phyloP scores from a whole-genome alignment of 768 basidiomycete genomes.

The Chlorophyllum brunneum region DNA sequence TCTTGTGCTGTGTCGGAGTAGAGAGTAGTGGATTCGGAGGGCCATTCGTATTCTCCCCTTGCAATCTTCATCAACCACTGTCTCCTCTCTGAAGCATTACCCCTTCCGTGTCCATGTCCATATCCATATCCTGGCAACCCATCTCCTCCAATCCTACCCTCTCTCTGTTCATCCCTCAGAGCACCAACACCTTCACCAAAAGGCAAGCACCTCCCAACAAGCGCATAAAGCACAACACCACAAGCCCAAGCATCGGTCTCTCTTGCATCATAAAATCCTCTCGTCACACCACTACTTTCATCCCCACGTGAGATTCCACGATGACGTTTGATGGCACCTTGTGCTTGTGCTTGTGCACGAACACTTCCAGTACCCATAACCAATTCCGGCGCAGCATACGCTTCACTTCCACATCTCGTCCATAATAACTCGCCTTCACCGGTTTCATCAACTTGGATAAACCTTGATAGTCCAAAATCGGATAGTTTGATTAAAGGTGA shows the following conservation, averaged over 20 bases:
- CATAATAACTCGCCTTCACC: conserved; percentile 44
- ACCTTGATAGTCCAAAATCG: conserved; percentile 88
- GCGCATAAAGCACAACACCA: conserved; percentile 82
- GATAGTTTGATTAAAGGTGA: conserved; percentile 74
- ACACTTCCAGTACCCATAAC: conserved; percentile 41
- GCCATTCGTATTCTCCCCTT: conserved; percentile 77
- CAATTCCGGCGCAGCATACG: conserved; percentile 81
- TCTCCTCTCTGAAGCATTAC: conserved; percentile 35
- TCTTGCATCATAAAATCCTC: conserved; percentile 72
- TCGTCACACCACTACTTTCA: conserved; percentile 36
- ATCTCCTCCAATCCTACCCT: conserved; percentile 35
- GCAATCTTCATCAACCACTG: conserved; percentile 78
- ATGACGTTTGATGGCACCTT: background rate
- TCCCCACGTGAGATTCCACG: conserved; percentile 62
- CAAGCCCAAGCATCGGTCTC: conserved; percentile 89
- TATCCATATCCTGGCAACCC: conserved; percentile 22
- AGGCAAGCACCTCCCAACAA: conserved; percentile 66
- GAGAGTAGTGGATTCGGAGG: conserved; percentile 31
- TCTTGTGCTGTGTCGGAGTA: conserved; percentile 20
- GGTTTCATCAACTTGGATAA: conserved; percentile 55
- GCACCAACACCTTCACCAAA: conserved; percentile 55
- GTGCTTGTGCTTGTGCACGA: conserved; percentile 1
- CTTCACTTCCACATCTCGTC: conserved; percentile 86
- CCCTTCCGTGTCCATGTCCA: conserved; percentile 15
- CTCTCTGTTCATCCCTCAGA: conserved; percentile 21